These are phyloP conservation scores for Potentilla sterilis DNA, from an alignment of 306 rosid species.

Conservation along the genomic window DNA sequence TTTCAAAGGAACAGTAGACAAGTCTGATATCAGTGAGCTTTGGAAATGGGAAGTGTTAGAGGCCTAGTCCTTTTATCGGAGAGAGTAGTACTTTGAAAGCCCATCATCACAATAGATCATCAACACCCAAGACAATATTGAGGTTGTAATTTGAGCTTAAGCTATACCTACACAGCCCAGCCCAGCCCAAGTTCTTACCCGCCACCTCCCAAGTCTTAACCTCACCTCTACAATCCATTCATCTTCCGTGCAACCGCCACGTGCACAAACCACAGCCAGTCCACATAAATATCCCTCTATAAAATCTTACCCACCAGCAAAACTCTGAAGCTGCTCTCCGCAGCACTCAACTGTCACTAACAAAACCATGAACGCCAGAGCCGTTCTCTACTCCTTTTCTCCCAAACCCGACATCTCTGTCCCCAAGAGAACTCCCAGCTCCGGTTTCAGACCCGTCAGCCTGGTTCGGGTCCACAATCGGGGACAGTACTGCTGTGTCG, in stretches of 20 bases:
- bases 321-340: conserved; percentile 11
- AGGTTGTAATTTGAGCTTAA: too few species aligned
- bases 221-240: background rate
- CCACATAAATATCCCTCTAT: conserved; percentile 45
- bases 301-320: background rate
- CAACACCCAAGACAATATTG: too few species aligned
- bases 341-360: background rate
- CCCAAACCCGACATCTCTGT: conserved; percentile 31
- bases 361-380: conserved; percentile 60
- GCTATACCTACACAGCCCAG: background rate
- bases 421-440: conserved; percentile 21
- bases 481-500: conserved; percentile 21
- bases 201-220: background rate
- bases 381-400: conserved; percentile 56
- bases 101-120: background rate
- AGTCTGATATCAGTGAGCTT: too few species aligned
- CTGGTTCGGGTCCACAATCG: conserved; percentile 8
- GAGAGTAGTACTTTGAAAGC: background rate
- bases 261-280: conserved; percentile 54
- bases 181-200: background rate
- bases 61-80: too few species aligned
- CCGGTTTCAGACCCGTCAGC: conserved; percentile 14
- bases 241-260: conserved; percentile 31
- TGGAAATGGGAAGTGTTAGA: too few species aligned
- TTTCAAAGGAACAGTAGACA: too few species aligned